Percentiles rank a stretch among this genome's conserved stretches.
These are phyloP conservation scores for Penicillium diatomitis DNA, from an alignment of 495 filamentous ascomycete genomes.

Conservation along the genomic window DNA sequence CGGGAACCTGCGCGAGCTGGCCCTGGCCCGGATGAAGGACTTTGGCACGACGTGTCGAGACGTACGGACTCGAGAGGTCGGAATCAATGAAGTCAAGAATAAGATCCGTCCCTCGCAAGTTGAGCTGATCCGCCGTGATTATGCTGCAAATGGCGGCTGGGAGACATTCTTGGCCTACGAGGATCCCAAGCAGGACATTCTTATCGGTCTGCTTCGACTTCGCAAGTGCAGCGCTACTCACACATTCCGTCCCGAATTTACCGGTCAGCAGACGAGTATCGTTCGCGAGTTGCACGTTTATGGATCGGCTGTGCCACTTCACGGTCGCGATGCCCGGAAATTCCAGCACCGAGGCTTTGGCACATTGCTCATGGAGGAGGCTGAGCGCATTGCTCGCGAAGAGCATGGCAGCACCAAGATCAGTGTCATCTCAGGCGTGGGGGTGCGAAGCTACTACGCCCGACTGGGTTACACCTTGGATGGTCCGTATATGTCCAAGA, in stretches of 20 bases:
- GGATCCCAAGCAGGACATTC: slow-evolving; percentile 95
- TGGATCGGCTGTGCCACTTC: slow-evolving; percentile 88
- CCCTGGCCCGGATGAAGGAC: slow-evolving; percentile 93
- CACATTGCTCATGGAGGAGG: slow-evolving; percentile 94
- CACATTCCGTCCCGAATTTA: slow-evolving; percentile 85
- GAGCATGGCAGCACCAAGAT: slow-evolving; percentile 93
- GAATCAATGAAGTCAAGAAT: slow-evolving; percentile 97
- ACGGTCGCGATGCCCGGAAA: slow-evolving; percentile 85
- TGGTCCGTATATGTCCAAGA: slow-evolving; percentile 84
- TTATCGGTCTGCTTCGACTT: slow-evolving; percentile 84
- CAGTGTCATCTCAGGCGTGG: slow-evolving; percentile 89
- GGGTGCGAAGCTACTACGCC: slow-evolving; percentile 86
- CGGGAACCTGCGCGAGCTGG: slow-evolving; percentile 88
- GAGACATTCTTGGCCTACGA: slow-evolving; percentile 98
- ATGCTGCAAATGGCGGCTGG: slow-evolving; percentile 91
- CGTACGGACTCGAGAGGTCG: slow-evolving; percentile 94
- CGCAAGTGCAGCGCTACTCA: slow-evolving; percentile 82
- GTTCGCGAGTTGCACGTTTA: slow-evolving; percentile 96
- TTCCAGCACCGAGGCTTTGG: slow-evolving; percentile 98
- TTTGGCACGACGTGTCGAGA: slow-evolving; percentile 96
- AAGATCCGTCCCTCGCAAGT: slow-evolving; percentile 95
- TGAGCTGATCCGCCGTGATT: slow-evolving; percentile 93
- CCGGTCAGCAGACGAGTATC: slow-evolving; percentile 76
- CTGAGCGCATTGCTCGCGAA: slow-evolving; percentile 84
- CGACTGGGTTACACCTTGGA: slow-evolving; percentile 89